Evolutionary conservation across 1,139 yeast species (phyloP).

Genomic region (Candida albicans): DNA sequence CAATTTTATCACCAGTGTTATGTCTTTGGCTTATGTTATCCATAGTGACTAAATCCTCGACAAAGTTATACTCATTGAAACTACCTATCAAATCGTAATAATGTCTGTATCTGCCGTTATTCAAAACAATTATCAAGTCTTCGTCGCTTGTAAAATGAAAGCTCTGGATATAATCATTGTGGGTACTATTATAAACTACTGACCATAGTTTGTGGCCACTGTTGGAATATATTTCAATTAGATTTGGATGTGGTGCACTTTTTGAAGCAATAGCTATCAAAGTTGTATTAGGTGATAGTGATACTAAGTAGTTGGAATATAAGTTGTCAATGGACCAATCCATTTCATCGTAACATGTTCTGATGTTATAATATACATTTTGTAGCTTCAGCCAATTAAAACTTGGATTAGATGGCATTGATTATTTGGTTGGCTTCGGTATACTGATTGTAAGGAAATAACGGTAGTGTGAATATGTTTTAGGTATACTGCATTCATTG

Average conservation of each 20-base stretch:
- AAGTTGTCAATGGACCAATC: slow-evolving; percentile 38
- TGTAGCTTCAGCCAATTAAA: slow-evolving; percentile 63
- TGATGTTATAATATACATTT: slow-evolving; percentile 58
- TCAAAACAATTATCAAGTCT: slow-evolving; percentile 60
- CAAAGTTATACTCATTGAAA: slow-evolving; percentile 50
- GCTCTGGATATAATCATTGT: slow-evolving; percentile 56
- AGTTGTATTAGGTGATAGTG: slow-evolving; percentile 32
- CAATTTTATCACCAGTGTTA: neutral
- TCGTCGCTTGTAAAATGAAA: slow-evolving; percentile 56
- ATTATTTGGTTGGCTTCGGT: neutral
- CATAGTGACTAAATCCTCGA: slow-evolving; percentile 25
- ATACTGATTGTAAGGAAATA: neutral
- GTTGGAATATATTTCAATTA: slow-evolving; percentile 52
- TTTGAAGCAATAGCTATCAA: slow-evolving; percentile 40
- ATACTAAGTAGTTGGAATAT: slow-evolving; percentile 27
- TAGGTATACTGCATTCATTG: no score
- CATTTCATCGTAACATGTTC: slow-evolving; percentile 43
- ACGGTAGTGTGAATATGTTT: no score
- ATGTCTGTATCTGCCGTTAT: slow-evolving; percentile 55
- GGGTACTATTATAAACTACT: slow-evolving; percentile 51
- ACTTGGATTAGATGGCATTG: slow-evolving; percentile 42
- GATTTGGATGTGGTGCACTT: slow-evolving; percentile 30
- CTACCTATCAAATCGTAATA: slow-evolving; percentile 72
- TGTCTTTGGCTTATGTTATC: neutral
- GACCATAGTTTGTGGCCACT: slow-evolving; percentile 52